Conservation (phyloP, 345 rosid genomes). For the Hypericum perforatum region DNA sequence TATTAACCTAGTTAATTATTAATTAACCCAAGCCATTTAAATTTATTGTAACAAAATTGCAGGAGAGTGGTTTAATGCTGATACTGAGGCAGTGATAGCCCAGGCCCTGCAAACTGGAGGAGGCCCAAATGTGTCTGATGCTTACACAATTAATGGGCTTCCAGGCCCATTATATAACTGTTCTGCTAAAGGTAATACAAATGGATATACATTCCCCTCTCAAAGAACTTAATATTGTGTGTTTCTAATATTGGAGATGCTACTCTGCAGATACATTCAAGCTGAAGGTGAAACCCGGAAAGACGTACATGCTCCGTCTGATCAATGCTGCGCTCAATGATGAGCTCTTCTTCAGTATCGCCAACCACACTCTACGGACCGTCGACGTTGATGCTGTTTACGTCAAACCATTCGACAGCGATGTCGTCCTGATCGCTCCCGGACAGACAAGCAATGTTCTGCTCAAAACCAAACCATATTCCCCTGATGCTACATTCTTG, state of each 20-base stretch:
- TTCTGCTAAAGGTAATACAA: constrained; percentile 16
- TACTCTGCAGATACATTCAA: constrained; percentile 18
- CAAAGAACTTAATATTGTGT: not conserved
- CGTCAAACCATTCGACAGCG: constrained; percentile 14
- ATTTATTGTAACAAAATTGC: not conserved
- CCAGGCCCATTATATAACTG: constrained; percentile 23
- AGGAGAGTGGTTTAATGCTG: constrained; percentile 17
- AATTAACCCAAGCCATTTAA: not conserved
- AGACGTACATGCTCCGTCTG: constrained; percentile 17
- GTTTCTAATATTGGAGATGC: not conserved
- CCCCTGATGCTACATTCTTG: constrained; percentile 5
- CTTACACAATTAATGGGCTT: constrained; percentile 21
- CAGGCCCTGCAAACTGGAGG: constrained; percentile 13
- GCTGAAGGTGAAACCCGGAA: constrained; percentile 17
- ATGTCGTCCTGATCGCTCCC: constrained; percentile 10
- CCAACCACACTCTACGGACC: constrained; percentile 13
- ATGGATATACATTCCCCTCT: not conserved
- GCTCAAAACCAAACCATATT: constrained; percentile 17
- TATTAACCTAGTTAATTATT: not conserved
- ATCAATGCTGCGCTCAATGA: constrained; percentile 23
- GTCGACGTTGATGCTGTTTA: constrained; percentile 21
- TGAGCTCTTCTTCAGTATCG: constrained; percentile 21
- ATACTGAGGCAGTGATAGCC: constrained; percentile 9
- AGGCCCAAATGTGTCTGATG: constrained; percentile 26
- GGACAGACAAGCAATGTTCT: constrained; percentile 21